Percentiles rank a stretch among this genome's conserved stretches.
Evolutionary conservation across 2,329 filamentous ascomycete genomes (phyloP).

Genomic region (Neoascochyta sp.): DNA sequence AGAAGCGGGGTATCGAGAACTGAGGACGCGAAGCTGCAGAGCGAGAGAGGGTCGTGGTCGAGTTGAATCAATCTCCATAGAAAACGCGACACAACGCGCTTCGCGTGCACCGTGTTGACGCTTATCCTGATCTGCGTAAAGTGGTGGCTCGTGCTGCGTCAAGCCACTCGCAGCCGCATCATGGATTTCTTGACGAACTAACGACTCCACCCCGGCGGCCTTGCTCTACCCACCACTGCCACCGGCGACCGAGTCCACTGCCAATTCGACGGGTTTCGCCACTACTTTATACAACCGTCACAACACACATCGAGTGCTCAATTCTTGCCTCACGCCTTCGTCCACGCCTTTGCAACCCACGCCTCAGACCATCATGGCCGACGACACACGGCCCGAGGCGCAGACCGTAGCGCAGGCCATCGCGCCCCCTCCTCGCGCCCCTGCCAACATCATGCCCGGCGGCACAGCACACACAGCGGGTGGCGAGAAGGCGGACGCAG

Average conservation of each 20-base stretch:
- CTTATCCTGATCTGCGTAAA: slow-evolving; percentile 20
- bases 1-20: slow-evolving; percentile 14
- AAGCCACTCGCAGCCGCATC: not conserved
- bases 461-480: slow-evolving; percentile 58
- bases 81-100: slow-evolving; percentile 21
- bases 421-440: slow-evolving; percentile 18
- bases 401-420: slow-evolving; percentile 10
- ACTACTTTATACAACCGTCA: slow-evolving; percentile 1
- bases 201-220: slow-evolving; percentile 4
- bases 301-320: not conserved
- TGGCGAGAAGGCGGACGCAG: slow-evolving; percentile 43
- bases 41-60: slow-evolving; percentile 4
- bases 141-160: too few species aligned
- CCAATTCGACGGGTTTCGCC: too few species aligned
- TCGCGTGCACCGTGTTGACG: slow-evolving; percentile 16
- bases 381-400: slow-evolving; percentile 42
- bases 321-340: slow-evolving; percentile 1
- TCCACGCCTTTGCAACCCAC: slow-evolving; percentile 2
- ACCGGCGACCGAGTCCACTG: too few species aligned
- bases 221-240: too few species aligned
- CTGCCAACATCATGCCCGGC: slow-evolving; percentile 47
- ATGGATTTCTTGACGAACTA: slow-evolving; percentile 17
- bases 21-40: slow-evolving; percentile 10
- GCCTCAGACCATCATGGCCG: slow-evolving; percentile 41
- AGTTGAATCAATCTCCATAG: slow-evolving; percentile 13